Base-by-base conservation (phyloP, 345 rosid species). In the Lumnitzera littorea region DNA sequence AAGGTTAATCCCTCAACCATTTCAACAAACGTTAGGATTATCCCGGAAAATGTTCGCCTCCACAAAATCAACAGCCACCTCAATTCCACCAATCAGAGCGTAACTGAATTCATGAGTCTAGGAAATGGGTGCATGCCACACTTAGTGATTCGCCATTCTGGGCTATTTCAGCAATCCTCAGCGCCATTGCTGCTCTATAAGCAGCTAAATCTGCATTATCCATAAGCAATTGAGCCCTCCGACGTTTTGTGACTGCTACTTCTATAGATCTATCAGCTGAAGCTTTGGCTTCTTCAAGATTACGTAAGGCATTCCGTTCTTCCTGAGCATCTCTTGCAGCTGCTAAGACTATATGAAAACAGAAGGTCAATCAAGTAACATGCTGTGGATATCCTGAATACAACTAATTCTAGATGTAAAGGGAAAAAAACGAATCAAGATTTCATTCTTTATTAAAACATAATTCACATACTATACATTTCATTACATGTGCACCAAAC, bases 121-220 rank as follows among this genome's bases (percentile, higher is more conserved):
- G 64, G 31, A 67, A 67, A 64, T 60, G 67, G 12, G 78, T 36
- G 9, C 51, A 70, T 2, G 74, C 73, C 1, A 15, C 74, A 8
- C 76, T 75, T 7, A 64, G 58, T 12, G 85, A 68, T 58, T 67
- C 82, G 1, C 57, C 62, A 59, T 49, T 50, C 51, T 61, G 62
- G 36, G 87, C 82, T 68, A 84, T 77, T 78, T 86, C 91, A 9
- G 92, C 91, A 46, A 88, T 88, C 68, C 78, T 74, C 7, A 83
- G 76, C 13, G 92, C 83, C 79, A 80, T 69, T 56, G 68, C 63
- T 24, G 97, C 95, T 75, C 78, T 94, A 76, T 86, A 91, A 13
- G 84, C 72, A 17, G 89, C 91, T 74, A 94, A 65, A 70, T 86
- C 89, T 3, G 99, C 99, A n/a, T 74, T 82, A 71, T 75, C 83